Conservation (phyloP, 257 asterid species). For the Jacaranda mimosifolia region DNA sequence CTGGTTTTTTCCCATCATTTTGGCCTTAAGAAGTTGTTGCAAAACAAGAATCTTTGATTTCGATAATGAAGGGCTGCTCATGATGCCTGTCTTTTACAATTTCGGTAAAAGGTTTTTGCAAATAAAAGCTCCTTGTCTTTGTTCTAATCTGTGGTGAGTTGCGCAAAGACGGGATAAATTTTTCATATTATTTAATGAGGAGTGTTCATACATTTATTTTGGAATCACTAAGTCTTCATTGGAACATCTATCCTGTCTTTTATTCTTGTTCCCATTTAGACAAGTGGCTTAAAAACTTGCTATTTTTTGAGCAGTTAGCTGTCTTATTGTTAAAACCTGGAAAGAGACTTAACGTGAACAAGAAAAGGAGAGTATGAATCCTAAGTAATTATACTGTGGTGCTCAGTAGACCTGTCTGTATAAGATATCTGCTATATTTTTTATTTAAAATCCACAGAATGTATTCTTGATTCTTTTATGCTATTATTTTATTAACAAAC, state of each 20-base stretch:
- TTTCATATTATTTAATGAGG: neutral
- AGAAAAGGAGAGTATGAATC: neutral
- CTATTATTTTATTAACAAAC: no score
- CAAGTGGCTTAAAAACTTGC: neutral
- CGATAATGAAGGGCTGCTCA: slow-evolving; percentile 7
- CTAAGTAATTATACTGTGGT: neutral
- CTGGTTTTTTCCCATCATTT: slow-evolving; percentile 20
- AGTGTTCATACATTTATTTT: neutral
- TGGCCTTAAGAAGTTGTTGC: neutral
- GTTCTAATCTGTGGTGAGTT: neutral
- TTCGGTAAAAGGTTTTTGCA: slow-evolving; percentile 20
- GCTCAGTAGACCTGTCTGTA: no score
- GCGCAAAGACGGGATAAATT: slow-evolving; percentile 8
- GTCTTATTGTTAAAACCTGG: neutral
- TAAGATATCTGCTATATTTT: no score
- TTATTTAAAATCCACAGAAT: no score
- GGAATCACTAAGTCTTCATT: neutral
- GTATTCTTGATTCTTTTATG: no score
- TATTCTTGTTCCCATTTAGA: neutral
- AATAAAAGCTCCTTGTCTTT: slow-evolving; percentile 40
- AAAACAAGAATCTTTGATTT: slow-evolving; percentile 20
- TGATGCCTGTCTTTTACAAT: slow-evolving; percentile 4
- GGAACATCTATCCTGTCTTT: neutral
- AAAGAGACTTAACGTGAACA: neutral
- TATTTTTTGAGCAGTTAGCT: neutral